A percentile compares a stretch with the other conserved stretches of the same genome.
Conservation (phyloP, 2,329 filamentous ascomycete species). For the Tolypocladium album region DNA sequence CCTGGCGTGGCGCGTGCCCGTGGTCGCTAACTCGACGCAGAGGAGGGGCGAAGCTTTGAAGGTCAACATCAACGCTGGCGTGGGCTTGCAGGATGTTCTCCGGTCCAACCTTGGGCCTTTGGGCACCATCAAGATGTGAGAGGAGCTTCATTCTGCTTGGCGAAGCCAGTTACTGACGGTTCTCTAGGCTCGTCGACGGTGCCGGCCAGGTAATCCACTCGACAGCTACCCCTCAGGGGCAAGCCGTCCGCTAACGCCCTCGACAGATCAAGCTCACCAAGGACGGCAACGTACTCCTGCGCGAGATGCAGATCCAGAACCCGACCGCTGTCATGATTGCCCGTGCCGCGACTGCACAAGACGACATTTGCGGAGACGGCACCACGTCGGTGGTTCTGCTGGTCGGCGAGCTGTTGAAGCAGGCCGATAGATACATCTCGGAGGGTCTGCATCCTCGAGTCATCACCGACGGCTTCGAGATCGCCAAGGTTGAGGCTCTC, state of each 20-base stretch:
- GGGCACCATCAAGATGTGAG: conserved; percentile 91
- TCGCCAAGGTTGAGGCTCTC: conserved; percentile 85
- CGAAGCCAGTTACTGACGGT: conserved; percentile 13
- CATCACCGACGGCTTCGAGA: conserved; percentile 94
- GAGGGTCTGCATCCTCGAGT: conserved; percentile 96
- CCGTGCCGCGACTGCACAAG: conserved; percentile 85
- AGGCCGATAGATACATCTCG: conserved; percentile 90
- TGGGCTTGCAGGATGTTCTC: conserved; percentile 87
- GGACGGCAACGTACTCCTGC: conserved; percentile 80
- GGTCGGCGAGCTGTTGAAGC: conserved; percentile 94
- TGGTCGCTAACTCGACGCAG: conserved; percentile 33
- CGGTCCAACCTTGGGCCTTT: conserved; percentile 91
- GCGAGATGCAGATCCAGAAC: conserved; percentile 92
- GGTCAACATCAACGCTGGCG: conserved; percentile 95
- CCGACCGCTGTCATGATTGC: conserved; percentile 85
- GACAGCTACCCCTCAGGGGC: conserved; percentile 14
- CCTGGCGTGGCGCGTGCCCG: conserved; percentile 6
- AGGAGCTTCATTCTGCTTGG: neutral
- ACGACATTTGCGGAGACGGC: conserved; percentile 96
- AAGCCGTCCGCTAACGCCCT: conserved; percentile 15
- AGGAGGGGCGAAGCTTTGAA: conserved; percentile 91
- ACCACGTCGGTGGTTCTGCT: conserved; percentile 93
- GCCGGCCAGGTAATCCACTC: conserved; percentile 49
- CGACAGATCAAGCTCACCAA: conserved; percentile 93
- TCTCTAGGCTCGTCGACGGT: conserved; percentile 54